Conservation (phyloP, 2,329 filamentous ascomycete genomes). For the Alternaria sp. region DNA sequence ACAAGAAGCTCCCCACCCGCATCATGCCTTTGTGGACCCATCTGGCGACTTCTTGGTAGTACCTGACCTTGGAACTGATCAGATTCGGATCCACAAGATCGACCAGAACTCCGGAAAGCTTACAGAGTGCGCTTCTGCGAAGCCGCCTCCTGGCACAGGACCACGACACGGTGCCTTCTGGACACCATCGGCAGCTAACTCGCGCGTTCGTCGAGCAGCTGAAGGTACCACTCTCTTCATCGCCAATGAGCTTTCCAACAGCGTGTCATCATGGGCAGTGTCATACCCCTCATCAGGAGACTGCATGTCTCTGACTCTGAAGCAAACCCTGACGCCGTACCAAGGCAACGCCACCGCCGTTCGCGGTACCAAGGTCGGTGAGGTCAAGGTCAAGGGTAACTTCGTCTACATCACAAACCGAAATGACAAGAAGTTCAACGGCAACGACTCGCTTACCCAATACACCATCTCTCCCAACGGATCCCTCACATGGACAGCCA, state of each 20-base stretch:
- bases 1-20: constrained; percentile 65
- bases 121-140: constrained; percentile 56
- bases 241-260: constrained; percentile 46
- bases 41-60: constrained; percentile 60
- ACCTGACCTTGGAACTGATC: constrained; percentile 64
- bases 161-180: constrained; percentile 64
- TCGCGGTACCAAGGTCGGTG: constrained; percentile 42
- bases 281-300: constrained; percentile 37
- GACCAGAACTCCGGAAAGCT: constrained; percentile 56
- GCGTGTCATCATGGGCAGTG: constrained; percentile 43
- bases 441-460: constrained; percentile 45
- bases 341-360: constrained; percentile 39
- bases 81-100: constrained; percentile 63
- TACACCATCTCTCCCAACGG: constrained; percentile 44
- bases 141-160: constrained; percentile 58
- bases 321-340: constrained; percentile 46
- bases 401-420: constrained; percentile 48
- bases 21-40: constrained; percentile 60
- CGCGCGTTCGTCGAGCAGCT: constrained; percentile 29
- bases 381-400: constrained; percentile 44
- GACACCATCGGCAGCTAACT: constrained; percentile 38
- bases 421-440: constrained; percentile 48
- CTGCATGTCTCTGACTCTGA: constrained; percentile 42
- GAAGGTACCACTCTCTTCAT: constrained; percentile 40
- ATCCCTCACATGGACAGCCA: constrained; percentile 38